A percentile compares a stretch with the other conserved stretches of the same genome.
phyloP scores from a whole-genome alignment of 2,329 filamentous ascomycete genomes.

The Lecanicillium sp. region DNA sequence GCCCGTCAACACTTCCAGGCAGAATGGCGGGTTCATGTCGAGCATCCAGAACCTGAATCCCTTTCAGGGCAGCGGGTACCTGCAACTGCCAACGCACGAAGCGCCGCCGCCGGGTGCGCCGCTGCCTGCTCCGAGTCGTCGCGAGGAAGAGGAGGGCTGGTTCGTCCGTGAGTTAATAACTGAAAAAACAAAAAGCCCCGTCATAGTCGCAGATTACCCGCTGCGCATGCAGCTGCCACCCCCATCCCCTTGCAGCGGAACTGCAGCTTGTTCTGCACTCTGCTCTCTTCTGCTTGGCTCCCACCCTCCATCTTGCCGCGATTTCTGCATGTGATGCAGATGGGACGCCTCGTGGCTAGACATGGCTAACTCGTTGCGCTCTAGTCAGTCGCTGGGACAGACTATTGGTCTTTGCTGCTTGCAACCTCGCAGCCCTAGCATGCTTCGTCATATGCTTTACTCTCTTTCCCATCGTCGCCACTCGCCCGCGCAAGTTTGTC shows the following conservation, averaged over 20 bases:
- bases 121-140: constrained; percentile 72
- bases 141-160: constrained; percentile 93
- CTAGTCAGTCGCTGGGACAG: constrained; percentile 97
- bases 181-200: constrained; percentile 18
- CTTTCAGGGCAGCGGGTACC: constrained; percentile 79
- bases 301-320: constrained; percentile 17
- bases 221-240: constrained; percentile 16
- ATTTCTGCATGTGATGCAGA: constrained; percentile 37
- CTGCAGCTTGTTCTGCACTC: constrained; percentile 44
- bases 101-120: constrained; percentile 67
- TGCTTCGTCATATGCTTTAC: constrained; percentile 93
- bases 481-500: constrained; percentile 88
- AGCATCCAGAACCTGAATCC: constrained; percentile 82
- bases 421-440: constrained; percentile 80
- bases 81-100: constrained; percentile 82
- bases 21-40: constrained; percentile 69
- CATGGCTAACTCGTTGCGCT: constrained; percentile 30
- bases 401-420: constrained; percentile 82
- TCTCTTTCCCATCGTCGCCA: constrained; percentile 74
- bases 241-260: constrained; percentile 28
- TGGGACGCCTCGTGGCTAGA: constrained; percentile 38
- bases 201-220: not conserved
- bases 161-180: constrained; percentile 74
- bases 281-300: constrained; percentile 26
- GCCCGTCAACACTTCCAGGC: constrained; percentile 63